Base-by-base conservation (phyloP, 805 yeast genomes). In the Saccharomyces kudriavzevii region DNA sequence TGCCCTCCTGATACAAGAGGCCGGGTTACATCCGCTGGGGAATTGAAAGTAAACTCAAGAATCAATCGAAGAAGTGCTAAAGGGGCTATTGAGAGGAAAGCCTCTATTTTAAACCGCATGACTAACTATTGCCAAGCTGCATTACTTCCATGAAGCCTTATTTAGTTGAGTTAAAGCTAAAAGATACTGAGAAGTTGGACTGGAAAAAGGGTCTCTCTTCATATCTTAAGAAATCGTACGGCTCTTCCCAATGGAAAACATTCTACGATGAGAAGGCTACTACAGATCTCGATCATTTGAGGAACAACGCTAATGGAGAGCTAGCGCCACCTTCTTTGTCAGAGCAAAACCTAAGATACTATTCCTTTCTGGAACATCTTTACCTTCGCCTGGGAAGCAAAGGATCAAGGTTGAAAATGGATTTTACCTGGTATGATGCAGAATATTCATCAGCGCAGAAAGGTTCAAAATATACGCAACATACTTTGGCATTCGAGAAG, bases 401-500 rank as follows among this genome's bases (percentile, higher is more conserved):
- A 51, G 72, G 77, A n/a, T 69, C 73, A 3, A 79, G 76, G n/a
- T 77, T 84, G 54, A 75, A 77, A 54, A 65, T 85, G 10, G 77
- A 78, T 52, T 92, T 91, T 67, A 76, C 81, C 0, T 92, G 98
- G 98, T 71, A 72, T 58, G 96, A 91, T 65, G 85, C 94, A 4
- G 87, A 83, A 63, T 72, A 75, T 50, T 71, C 72, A 6, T 59
- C 73, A 0, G 55, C 70, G 0, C 51, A 52, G 13, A 56, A 50
- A 24, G 54, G 56, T 2, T 70, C 74, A 1, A 70, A 76, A 13
- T 78, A 78, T 55, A 74, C 85, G n/a, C 97, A 91, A 65, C 80
- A 79, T 61, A 85, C 96, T 0, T 63, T 88, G 47, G 89, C 96
- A 0, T 90, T 88, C 65, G 99, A 92, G 64, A 92, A 92, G 70